Percentiles rank a stretch among this genome's conserved stretches.
Conservation (phyloP, 2,329 filamentous ascomycete genomes). For the Stagonosporopsis rhizophila region DNA sequence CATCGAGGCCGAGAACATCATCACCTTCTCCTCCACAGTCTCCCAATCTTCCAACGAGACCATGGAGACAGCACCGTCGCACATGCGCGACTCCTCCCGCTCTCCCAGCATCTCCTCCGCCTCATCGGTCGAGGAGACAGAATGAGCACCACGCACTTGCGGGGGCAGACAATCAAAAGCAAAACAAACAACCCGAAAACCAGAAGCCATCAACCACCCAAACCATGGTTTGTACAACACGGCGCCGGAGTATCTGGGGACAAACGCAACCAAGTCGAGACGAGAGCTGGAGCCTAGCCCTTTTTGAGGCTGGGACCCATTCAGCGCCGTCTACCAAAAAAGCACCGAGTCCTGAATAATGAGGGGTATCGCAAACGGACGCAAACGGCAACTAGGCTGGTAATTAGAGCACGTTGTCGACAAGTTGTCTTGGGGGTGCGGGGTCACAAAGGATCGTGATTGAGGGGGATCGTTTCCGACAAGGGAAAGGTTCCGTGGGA, state of each 20-base stretch:
- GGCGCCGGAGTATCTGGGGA: constrained; percentile 16
- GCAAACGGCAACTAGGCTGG: constrained; percentile 5
- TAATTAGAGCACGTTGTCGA: constrained; percentile 13
- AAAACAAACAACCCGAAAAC: constrained; percentile 5
- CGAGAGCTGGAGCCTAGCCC: constrained; percentile 1
- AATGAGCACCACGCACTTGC: constrained; percentile 11
- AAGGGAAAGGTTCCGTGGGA: constrained; percentile 3
- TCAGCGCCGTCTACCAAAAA: constrained; percentile 13
- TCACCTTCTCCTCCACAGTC: constrained; percentile 16
- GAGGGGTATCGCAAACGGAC: constrained; percentile 13
- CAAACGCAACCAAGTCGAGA: constrained; percentile 7
- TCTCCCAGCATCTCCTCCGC: constrained; percentile 39
- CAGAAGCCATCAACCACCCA: not conserved
- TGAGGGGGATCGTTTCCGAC: constrained; percentile 11
- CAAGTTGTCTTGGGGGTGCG: constrained; percentile 11
- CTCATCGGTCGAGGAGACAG: constrained; percentile 26
- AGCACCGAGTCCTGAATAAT: not conserved
- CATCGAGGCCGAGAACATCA: constrained; percentile 28
- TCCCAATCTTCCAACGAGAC: constrained; percentile 26
- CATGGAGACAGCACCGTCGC: constrained; percentile 21
- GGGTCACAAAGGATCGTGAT: constrained; percentile 12
- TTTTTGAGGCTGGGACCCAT: constrained; percentile 3
- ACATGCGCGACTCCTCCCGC: constrained; percentile 35
- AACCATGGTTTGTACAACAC: constrained; percentile 10
- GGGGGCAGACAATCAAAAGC: constrained; percentile 10